These are phyloP conservation scores for Orobanche coerulescens DNA, from an alignment of 257 asterid genomes.

Conservation along the genomic window DNA sequence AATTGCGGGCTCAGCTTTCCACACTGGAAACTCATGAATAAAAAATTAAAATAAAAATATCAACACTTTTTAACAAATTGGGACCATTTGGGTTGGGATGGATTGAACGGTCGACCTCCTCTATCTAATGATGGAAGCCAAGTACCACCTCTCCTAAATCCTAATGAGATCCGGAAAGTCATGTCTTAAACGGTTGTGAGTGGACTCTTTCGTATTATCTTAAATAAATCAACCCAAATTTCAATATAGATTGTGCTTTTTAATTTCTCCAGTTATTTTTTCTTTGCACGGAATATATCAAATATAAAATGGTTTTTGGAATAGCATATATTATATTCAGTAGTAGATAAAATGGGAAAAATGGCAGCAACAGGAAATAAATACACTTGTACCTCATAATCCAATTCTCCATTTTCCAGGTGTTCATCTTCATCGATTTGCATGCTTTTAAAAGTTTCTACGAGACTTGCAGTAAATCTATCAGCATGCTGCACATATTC, in stretches of 20 bases:
- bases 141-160: no score
- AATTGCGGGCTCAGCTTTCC: not conserved
- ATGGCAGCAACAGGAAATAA: slow-evolving; percentile 7
- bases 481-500: slow-evolving; percentile 63
- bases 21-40: not conserved
- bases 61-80: no score
- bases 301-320: not conserved
- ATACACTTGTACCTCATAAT: slow-evolving; percentile 59
- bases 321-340: not conserved
- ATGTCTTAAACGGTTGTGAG: no score
- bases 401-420: slow-evolving; percentile 71
- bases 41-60: no score
- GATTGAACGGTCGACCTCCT: no score
- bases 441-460: slow-evolving; percentile 71
- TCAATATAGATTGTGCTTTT: not conserved
- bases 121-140: no score
- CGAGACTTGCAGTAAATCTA: slow-evolving; percentile 80
- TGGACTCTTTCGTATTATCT: not conserved
- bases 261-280: not conserved
- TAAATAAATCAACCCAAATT: not conserved
- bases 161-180: no score
- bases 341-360: not conserved
- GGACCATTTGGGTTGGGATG: no score
- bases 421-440: slow-evolving; percentile 63
- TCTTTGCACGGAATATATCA: not conserved